Percentiles rank a stretch among this genome's conserved stretches.
phyloP scores from a whole-genome alignment of 192 early-diverging fungal species.

The Coemansia sp. region DNA sequence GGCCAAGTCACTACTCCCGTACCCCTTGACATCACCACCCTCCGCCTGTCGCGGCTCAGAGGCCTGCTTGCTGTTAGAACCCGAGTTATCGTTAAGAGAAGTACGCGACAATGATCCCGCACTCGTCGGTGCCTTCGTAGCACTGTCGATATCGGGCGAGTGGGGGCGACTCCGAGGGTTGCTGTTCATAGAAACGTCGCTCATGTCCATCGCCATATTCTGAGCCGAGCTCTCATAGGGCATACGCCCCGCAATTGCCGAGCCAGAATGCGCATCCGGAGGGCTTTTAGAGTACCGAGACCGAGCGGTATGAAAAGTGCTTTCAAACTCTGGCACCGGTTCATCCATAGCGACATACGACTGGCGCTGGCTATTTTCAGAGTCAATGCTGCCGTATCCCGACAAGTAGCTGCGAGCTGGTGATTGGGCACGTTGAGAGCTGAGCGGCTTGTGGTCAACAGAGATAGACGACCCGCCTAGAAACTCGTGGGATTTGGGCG shows the following conservation, averaged over 20 bases:
- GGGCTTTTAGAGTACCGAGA: not conserved
- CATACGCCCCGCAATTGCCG: not conserved
- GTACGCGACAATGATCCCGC: not conserved
- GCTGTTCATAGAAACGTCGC: constrained; percentile 51
- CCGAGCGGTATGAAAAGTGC: constrained; percentile 29
- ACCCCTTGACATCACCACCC: not conserved
- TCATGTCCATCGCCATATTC: constrained; percentile 29
- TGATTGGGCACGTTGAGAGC: constrained; percentile 15
- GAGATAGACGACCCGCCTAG: constrained; percentile 14
- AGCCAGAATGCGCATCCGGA: not conserved
- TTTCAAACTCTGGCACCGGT: constrained; percentile 20
- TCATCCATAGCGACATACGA: constrained; percentile 31
- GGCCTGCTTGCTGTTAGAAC: not conserved
- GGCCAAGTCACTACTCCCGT: not conserved
- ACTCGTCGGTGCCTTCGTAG: constrained; percentile 4
- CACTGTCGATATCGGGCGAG: constrained; percentile 20
- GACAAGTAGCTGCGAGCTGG: constrained; percentile 16
- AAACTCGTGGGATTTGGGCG: constrained; percentile 28
- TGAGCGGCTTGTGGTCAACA: constrained; percentile 10
- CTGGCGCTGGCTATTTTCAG: constrained; percentile 14
- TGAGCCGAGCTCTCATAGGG: constrained; percentile 6
- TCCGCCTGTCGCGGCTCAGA: not conserved
- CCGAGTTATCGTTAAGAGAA: constrained; percentile 1
- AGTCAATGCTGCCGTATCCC: constrained; percentile 13
- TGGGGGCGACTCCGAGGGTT: constrained; percentile 32